Evolutionary conservation across 176 grass and related monocot genomes (phyloP).

Genomic region (Elaeis guineensis): DNA sequence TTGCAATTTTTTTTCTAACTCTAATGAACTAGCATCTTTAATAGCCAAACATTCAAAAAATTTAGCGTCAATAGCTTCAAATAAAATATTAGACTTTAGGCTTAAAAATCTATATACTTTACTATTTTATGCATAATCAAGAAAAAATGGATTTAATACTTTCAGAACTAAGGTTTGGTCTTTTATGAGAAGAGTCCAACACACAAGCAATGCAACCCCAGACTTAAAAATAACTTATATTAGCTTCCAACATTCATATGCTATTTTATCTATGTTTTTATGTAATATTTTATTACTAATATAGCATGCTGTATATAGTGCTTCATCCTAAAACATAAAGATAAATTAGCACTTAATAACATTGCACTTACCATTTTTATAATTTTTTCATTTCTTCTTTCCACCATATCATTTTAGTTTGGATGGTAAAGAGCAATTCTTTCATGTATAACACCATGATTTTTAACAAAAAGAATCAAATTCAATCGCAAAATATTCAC

Average conservation of each 20-base stretch:
- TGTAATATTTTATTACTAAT: neutral
- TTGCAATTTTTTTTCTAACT: neutral
- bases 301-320: neutral
- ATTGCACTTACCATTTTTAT: neutral
- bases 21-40: neutral
- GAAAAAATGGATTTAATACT: neutral
- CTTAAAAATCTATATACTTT: neutral
- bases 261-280: neutral
- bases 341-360: neutral
- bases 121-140: neutral
- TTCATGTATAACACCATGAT: too few relatives aligned
- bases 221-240: neutral
- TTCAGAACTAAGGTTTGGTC: neutral
- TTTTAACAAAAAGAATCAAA: too few relatives aligned
- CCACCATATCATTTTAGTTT: neutral
- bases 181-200: neutral
- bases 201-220: neutral
- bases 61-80: neutral
- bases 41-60: neutral
- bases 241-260: neutral
- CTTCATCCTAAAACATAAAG: too few relatives aligned
- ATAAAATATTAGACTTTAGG: neutral
- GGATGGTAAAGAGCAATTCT: too few relatives aligned
- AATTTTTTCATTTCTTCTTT: too few relatives aligned
- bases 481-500: too few relatives aligned